Conservation (phyloP, 148 eudicot genomes). For the Pharnaceum exiguum region DNA sequence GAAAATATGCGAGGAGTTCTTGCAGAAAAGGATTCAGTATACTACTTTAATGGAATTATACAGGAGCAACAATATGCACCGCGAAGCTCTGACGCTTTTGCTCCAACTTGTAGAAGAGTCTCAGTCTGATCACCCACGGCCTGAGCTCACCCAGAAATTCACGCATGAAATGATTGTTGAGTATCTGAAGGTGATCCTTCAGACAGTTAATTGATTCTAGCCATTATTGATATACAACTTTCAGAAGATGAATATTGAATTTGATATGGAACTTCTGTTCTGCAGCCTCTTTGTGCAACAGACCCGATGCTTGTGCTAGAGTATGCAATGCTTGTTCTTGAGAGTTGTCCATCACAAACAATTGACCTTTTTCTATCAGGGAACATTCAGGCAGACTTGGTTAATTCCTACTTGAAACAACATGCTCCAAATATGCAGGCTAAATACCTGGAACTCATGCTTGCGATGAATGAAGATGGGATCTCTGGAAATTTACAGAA, state of each 20-base stretch:
- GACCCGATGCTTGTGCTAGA: slow-evolving; percentile 97
- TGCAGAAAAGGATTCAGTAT: slow-evolving; percentile 62
- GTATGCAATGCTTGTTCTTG: slow-evolving; percentile 89
- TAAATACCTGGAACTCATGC: slow-evolving; percentile 88
- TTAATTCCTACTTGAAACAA: slow-evolving; percentile 89
- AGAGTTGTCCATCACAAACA: slow-evolving; percentile 84
- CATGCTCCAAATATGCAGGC: slow-evolving; percentile 99
- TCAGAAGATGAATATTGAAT: slow-evolving; percentile 6
- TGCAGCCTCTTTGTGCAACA: slow-evolving; percentile 95
- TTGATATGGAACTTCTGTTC: slow-evolving; percentile 24
- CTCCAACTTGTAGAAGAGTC: slow-evolving; percentile 77
- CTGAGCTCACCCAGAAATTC: slow-evolving; percentile 66
- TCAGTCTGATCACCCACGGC: slow-evolving; percentile 58
- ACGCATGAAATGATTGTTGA: slow-evolving; percentile 93
- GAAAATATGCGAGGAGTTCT: slow-evolving; percentile 85
- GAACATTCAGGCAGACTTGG: slow-evolving; percentile 89
- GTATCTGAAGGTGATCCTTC: slow-evolving; percentile 75
- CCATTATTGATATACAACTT: slow-evolving; percentile 2
- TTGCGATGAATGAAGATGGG: slow-evolving; percentile 78
- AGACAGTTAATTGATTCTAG: too few species aligned
- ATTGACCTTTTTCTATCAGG: slow-evolving; percentile 94
- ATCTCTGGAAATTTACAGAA: slow-evolving; percentile 93
- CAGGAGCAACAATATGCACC: slow-evolving; percentile 79
- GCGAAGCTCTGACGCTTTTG: slow-evolving; percentile 82
- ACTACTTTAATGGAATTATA: slow-evolving; percentile 73